Evolutionary conservation across 2,329 filamentous ascomycete species (phyloP).

Genomic region (Fusarium algeriense): DNA sequence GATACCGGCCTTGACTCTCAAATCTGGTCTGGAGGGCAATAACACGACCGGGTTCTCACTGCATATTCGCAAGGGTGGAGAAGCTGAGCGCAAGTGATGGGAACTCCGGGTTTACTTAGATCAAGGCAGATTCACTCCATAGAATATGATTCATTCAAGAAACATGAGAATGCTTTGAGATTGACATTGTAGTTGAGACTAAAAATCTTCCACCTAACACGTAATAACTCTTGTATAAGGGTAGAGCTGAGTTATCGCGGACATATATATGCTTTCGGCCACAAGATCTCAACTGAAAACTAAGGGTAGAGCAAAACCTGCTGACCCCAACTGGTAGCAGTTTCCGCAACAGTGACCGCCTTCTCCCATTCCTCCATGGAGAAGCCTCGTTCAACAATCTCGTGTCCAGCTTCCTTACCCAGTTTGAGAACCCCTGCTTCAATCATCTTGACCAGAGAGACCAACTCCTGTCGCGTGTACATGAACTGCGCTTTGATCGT

Average conservation of each 20-base stretch:
- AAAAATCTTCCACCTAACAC: fast-evolving
- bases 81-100: neutral
- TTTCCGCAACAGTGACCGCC: conserved; percentile 13
- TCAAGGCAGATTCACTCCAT: neutral
- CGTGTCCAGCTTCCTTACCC: conserved; percentile 27
- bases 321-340: conserved; percentile 26
- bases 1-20: conserved; percentile 11
- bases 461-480: conserved; percentile 27
- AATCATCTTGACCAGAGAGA: conserved; percentile 28
- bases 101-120: neutral
- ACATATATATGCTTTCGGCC: too few species aligned
- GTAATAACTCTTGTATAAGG: neutral
- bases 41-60: neutral
- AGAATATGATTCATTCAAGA: neutral
- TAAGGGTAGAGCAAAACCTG: conserved; percentile 24
- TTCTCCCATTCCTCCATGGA: conserved; percentile 30
- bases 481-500: conserved; percentile 31
- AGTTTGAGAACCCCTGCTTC: conserved; percentile 27
- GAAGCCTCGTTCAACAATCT: conserved; percentile 16
- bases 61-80: neutral
- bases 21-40: neutral
- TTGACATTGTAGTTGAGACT: neutral
- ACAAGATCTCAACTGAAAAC: too few species aligned
- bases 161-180: neutral
- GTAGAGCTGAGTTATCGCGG: neutral